A percentile compares a stretch with the other conserved stretches of the same genome.
These are phyloP conservation scores for Venturia carpophila DNA, from an alignment of 2,329 filamentous ascomycete genomes.

Conservation along the genomic window DNA sequence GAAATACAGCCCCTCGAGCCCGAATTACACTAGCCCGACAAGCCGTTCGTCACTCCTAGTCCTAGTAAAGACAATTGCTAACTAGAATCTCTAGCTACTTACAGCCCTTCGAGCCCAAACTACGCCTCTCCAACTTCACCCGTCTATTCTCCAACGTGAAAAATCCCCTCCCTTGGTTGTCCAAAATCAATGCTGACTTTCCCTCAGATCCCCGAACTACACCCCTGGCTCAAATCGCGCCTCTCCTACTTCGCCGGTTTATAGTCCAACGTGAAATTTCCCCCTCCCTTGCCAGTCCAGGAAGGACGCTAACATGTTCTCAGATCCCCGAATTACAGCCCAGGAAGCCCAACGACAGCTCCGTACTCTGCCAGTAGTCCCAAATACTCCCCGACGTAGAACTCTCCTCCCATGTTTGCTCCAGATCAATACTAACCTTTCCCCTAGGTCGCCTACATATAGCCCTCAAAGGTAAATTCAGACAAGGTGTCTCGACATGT, in stretches of 20 bases:
- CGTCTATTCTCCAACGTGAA: background rate
- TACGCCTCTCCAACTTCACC: slow-evolving; percentile 43
- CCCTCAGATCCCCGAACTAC: slow-evolving; percentile 19
- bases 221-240: too few relatives aligned
- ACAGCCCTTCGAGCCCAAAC: slow-evolving; percentile 44
- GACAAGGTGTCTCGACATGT: background rate
- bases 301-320: slow-evolving; percentile 47
- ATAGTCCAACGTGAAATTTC: slow-evolving; percentile 45
- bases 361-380: slow-evolving; percentile 3
- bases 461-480: too few relatives aligned
- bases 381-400: slow-evolving; percentile 3
- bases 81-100: background rate
- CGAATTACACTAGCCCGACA: background rate
- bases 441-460: background rate
- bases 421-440: background rate
- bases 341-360: slow-evolving; percentile 1
- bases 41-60: too few relatives aligned
- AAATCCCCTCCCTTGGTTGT: background rate
- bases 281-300: slow-evolving; percentile 39
- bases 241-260: slow-evolving; percentile 54
- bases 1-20: background rate
- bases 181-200: background rate
- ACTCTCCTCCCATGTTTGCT: background rate
- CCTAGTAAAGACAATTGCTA: too few relatives aligned
- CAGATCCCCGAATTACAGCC: slow-evolving; percentile 19